Conservation (phyloP, 2,329 filamentous ascomycete genomes). For the Paecilomyces variotii region DNA sequence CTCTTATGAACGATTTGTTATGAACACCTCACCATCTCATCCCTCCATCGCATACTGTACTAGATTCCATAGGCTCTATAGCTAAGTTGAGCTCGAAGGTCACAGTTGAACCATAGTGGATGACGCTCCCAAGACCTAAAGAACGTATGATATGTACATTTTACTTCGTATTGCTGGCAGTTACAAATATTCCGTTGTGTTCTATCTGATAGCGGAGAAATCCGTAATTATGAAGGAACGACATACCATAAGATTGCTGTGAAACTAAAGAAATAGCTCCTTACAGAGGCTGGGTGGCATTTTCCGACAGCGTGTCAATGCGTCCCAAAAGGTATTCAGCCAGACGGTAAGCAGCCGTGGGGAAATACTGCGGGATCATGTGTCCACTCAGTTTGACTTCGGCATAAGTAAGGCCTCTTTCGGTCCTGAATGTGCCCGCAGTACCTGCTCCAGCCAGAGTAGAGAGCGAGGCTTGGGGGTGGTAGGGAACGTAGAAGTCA, state of each 20-base stretch:
- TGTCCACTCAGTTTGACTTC: slow-evolving; percentile 28
- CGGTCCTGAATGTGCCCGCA: slow-evolving; percentile 62
- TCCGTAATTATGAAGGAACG: neutral
- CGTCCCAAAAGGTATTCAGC: slow-evolving; percentile 36
- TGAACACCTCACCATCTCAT: no score
- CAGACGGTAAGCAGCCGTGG: slow-evolving; percentile 60
- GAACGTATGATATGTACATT: neutral
- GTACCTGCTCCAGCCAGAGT: slow-evolving; percentile 62
- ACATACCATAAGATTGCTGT: neutral
- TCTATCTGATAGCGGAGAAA: neutral
- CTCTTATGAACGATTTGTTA: no score
- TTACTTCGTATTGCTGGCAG: neutral
- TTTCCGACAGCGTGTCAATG: slow-evolving; percentile 11
- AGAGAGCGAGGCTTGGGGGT: slow-evolving; percentile 50
- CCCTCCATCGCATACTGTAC: no score
- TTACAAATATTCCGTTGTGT: neutral
- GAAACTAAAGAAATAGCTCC: neutral
- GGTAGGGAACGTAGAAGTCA: slow-evolving; percentile 45
- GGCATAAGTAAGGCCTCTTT: slow-evolving; percentile 67
- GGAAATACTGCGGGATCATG: slow-evolving; percentile 54
- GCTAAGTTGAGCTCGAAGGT: no score
- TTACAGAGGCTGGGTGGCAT: neutral
- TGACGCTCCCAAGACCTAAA: no score
- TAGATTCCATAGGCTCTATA: no score
- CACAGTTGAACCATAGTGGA: no score